These are phyloP conservation scores for Phylloporus arenicola DNA, from an alignment of 768 basidiomycete genomes.

Conservation along the genomic window DNA sequence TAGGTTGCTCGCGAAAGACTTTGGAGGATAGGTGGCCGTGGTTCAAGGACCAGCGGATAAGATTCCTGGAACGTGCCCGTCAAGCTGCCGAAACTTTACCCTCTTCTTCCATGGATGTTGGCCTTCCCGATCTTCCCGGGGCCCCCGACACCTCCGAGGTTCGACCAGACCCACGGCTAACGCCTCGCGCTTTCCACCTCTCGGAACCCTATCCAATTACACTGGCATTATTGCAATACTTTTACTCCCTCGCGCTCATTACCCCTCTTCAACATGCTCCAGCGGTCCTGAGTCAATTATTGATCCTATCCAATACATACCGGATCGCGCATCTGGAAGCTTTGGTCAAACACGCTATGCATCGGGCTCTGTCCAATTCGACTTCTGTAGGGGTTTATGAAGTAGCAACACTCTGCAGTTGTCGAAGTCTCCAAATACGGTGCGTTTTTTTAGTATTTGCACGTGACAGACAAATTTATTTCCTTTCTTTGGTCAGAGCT, in stretches of 20 bases:
- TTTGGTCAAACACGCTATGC: constrained; percentile 93
- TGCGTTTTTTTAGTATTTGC: constrained; percentile 34
- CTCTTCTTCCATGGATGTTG: constrained; percentile 53
- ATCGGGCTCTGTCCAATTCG: constrained; percentile 75
- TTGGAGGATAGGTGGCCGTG: constrained; percentile 93
- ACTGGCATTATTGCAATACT: constrained; percentile 86
- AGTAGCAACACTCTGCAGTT: constrained; percentile 87
- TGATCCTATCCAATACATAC: constrained; percentile 83
- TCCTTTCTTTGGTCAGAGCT: constrained; percentile 41
- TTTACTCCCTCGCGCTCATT: constrained; percentile 80
- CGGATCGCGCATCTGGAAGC: constrained; percentile 66
- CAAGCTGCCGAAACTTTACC: constrained; percentile 56
- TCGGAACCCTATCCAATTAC: constrained; percentile 89
- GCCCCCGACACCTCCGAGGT: constrained; percentile 43
- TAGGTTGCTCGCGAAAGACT: constrained; percentile 78
- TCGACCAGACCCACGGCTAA: constrained; percentile 72
- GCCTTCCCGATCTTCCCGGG: constrained; percentile 58
- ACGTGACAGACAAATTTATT: constrained; percentile 7
- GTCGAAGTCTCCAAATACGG: constrained; percentile 86
- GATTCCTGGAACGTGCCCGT: constrained; percentile 54
- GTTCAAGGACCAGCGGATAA: constrained; percentile 72
- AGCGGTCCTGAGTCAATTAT: constrained; percentile 80
- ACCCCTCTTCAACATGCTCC: constrained; percentile 91
- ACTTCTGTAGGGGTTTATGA: constrained; percentile 92
- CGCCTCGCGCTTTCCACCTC: constrained; percentile 71